These are phyloP conservation scores for Tetrahymena thermophila DNA, from an alignment of 73 alveolate species.

Conservation along the genomic window DNA sequence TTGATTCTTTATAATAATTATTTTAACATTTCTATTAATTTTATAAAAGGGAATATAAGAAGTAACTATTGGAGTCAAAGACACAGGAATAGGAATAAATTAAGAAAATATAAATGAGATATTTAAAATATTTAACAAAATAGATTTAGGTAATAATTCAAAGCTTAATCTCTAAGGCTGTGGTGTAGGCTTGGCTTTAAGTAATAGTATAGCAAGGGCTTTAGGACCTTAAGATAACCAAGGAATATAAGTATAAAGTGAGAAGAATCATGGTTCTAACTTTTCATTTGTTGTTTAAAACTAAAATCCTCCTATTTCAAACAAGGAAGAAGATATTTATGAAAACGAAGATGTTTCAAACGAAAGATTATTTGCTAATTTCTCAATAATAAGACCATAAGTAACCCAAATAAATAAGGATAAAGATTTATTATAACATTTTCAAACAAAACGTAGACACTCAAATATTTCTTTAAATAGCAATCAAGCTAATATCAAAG, in stretches of 20 bases:
- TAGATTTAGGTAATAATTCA: not conserved
- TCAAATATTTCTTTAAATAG: not conserved
- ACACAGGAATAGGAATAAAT: constrained; percentile 35
- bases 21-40: not conserved
- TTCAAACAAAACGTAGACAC: not conserved
- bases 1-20: not conserved
- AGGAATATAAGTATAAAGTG: constrained; percentile 21
- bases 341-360: not conserved
- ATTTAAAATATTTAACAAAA: constrained; percentile 4
- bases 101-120: constrained; percentile 10
- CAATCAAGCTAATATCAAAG: not conserved
- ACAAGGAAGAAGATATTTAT: not conserved
- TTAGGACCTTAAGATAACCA: not conserved
- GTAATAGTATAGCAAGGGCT: constrained; percentile 15
- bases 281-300: constrained; percentile 12
- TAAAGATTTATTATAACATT: not conserved
- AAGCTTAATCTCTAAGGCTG: not conserved
- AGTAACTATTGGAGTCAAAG: constrained; percentile 7
- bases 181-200: constrained; percentile 26
- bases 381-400: not conserved
- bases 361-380: not conserved
- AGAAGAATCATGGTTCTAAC: constrained; percentile 1
- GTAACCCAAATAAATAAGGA: not conserved
- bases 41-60: not conserved
- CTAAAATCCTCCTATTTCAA: not conserved